These are phyloP conservation scores for Entomortierella chlamydospora DNA, from an alignment of 192 early-diverging fungal species.

Conservation along the genomic window DNA sequence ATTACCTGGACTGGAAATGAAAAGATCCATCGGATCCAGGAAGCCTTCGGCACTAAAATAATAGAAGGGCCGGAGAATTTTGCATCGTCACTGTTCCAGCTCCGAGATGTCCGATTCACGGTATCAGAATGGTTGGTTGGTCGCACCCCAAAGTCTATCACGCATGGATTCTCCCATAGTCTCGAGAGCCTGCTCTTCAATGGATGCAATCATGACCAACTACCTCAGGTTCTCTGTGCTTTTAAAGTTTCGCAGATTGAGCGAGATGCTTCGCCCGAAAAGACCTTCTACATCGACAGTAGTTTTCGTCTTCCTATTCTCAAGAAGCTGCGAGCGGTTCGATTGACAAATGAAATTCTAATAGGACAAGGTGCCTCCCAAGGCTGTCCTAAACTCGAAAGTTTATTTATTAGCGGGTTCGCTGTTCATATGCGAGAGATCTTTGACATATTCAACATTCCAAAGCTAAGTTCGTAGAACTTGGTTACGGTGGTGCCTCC, in stretches of 20 bases:
- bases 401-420: constrained; percentile 2
- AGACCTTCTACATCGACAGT: neutral
- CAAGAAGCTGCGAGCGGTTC: constrained; percentile 12
- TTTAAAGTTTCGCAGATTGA: constrained; percentile 1
- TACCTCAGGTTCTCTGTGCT: constrained; percentile 4
- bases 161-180: constrained; percentile 17
- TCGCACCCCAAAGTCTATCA: neutral
- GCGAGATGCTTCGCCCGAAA: neutral
- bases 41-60: neutral
- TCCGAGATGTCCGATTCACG: neutral
- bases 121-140: constrained; percentile 21
- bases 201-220: constrained; percentile 15
- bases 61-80: too few relatives aligned
- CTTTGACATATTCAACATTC: constrained; percentile 5
- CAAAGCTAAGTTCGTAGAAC: neutral
- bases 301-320: neutral
- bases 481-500: neutral
- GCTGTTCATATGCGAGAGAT: too few relatives aligned
- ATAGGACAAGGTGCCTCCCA: constrained; percentile 18
- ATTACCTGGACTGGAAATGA: constrained; percentile 16
- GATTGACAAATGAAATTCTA: neutral
- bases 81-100: too few relatives aligned
- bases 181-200: constrained; percentile 12
- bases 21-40: neutral
- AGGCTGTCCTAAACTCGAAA: constrained; percentile 17